phyloP scores from a whole-genome alignment of 1,139 yeast species.

The Nadsonia commutata region DNA sequence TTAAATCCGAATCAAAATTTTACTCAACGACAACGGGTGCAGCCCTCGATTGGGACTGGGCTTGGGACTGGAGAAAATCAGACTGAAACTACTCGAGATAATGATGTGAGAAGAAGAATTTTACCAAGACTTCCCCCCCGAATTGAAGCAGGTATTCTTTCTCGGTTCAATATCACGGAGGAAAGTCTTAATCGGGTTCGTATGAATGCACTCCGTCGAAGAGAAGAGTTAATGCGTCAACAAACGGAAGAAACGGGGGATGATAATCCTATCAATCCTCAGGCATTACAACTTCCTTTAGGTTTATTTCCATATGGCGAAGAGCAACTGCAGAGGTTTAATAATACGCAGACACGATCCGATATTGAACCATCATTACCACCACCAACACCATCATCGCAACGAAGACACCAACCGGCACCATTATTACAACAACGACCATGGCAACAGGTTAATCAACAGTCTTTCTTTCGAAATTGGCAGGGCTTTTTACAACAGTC shows the following conservation, averaged over 20 bases:
- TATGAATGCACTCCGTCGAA: neutral
- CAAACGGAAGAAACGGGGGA: no score
- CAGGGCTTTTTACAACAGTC: neutral
- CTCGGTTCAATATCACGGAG: neutral
- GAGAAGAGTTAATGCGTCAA: neutral
- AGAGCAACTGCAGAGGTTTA: no score
- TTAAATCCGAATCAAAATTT: neutral
- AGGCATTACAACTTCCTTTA: no score
- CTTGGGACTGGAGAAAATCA: no score
- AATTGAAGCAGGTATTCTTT: neutral
- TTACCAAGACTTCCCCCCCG: neutral
- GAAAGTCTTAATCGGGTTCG: neutral
- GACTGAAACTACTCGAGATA: no score
- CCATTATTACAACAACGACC: neutral
- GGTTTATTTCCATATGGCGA: no score
- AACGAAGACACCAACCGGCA: neutral
- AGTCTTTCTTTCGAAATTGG: neutral
- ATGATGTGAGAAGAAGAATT: no score
- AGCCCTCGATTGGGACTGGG: no score
- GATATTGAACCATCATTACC: neutral
- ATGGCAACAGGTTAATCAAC: neutral
- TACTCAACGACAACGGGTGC: no score
- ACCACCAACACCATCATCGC: neutral
- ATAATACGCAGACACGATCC: no score
- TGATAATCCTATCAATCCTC: no score